These are phyloP conservation scores for Leccinum rimulosum DNA, from an alignment of 768 basidiomycete species.

Conservation along the genomic window DNA sequence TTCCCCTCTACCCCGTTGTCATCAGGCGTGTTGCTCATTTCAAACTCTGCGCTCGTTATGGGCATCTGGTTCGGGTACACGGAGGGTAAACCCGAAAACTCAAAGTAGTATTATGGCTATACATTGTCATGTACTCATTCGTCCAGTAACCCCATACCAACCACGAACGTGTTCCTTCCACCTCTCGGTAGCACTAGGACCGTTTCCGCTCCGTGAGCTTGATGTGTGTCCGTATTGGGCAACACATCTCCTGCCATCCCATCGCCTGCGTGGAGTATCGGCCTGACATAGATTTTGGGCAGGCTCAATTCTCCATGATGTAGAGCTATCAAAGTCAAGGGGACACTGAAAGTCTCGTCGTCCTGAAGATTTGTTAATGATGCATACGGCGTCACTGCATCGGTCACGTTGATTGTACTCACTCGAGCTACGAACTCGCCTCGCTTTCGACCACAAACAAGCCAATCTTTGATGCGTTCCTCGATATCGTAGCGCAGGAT, in stretches of 20 bases:
- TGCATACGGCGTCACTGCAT: background rate
- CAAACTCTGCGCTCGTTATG: slow-evolving; percentile 49
- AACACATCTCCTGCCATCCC: slow-evolving; percentile 57
- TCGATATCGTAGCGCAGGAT: slow-evolving; percentile 78
- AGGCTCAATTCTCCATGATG: slow-evolving; percentile 79
- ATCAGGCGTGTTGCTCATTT: slow-evolving; percentile 51
- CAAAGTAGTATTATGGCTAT: slow-evolving; percentile 3
- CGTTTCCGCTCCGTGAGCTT: slow-evolving; percentile 80
- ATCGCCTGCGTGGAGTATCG: slow-evolving; percentile 52
- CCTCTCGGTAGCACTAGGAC: slow-evolving; percentile 81
- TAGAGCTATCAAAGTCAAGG: slow-evolving; percentile 80
- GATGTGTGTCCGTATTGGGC: slow-evolving; percentile 76
- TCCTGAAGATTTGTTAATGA: slow-evolving; percentile 44
- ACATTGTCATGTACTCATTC: slow-evolving; percentile 7
- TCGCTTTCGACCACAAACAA: slow-evolving; percentile 84
- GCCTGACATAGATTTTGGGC: slow-evolving; percentile 67
- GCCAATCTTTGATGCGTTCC: slow-evolving; percentile 81
- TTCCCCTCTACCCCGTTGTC: slow-evolving; percentile 77
- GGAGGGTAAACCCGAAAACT: slow-evolving; percentile 31
- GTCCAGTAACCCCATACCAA: slow-evolving; percentile 58
- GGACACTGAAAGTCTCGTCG: slow-evolving; percentile 52
- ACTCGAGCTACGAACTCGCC: slow-evolving; percentile 80
- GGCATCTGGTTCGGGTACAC: slow-evolving; percentile 56
- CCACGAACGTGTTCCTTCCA: slow-evolving; percentile 76
- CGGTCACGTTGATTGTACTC: slow-evolving; percentile 20